Evolutionary conservation across 805 yeast genomes (phyloP).

Genomic region (Kluyveromyces nonfermentans): DNA sequence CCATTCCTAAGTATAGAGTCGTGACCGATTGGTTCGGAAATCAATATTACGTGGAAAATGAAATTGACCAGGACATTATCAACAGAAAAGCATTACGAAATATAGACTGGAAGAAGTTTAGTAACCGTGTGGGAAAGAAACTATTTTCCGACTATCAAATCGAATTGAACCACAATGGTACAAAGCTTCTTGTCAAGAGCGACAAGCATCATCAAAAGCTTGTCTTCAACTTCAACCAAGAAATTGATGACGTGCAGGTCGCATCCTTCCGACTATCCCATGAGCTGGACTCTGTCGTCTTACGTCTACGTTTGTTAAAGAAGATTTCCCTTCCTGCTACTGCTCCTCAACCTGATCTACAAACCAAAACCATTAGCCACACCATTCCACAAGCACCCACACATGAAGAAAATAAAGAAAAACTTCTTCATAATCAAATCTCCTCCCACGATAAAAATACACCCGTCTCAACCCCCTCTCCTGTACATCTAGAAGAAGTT

Average conservation of each 20-base stretch:
- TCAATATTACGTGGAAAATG: slow-evolving; percentile 24
- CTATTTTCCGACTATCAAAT: slow-evolving; percentile 21
- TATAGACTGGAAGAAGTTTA: slow-evolving; percentile 15
- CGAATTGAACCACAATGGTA: slow-evolving; percentile 21
- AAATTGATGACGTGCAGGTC: slow-evolving; percentile 18
- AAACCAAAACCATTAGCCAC: slow-evolving; percentile 13
- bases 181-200: slow-evolving; percentile 15
- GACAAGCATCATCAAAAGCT: slow-evolving; percentile 14
- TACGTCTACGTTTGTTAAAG: neutral
- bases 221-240: slow-evolving; percentile 13
- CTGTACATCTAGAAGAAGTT: slow-evolving; percentile 25
- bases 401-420: neutral
- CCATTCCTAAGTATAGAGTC: slow-evolving; percentile 15
- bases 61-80: slow-evolving; percentile 13
- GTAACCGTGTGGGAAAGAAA: slow-evolving; percentile 18
- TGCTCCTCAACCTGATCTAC: no score
- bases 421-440: neutral
- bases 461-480: slow-evolving; percentile 5
- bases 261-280: slow-evolving; percentile 7
- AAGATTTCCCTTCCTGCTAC: no score
- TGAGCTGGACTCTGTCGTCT: neutral
- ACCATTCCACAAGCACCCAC: no score
- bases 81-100: slow-evolving; percentile 12
- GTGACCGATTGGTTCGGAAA: slow-evolving; percentile 24
- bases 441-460: neutral